A percentile compares a stretch with the other conserved stretches of the same genome.
These are phyloP conservation scores for Cucumis variabilis DNA, from an alignment of 331 rosid genomes.

Conservation along the genomic window DNA sequence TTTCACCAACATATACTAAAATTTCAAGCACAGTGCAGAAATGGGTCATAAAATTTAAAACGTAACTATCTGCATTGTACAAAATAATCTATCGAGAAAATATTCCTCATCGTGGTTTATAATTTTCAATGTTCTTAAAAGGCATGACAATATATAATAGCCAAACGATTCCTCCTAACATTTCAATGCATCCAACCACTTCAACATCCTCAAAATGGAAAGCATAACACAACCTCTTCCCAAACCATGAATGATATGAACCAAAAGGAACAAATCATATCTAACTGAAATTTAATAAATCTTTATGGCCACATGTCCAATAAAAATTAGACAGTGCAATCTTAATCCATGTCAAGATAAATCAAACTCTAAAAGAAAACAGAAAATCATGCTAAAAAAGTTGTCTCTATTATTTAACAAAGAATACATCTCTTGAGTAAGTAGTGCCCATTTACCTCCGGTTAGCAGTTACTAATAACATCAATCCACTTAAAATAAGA, in stretches of 20 bases:
- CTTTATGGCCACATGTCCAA: background rate
- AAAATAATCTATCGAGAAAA: background rate
- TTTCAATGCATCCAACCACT: background rate
- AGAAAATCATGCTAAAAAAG: background rate
- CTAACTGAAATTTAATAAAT: slow-evolving; percentile 12
- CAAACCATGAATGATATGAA: background rate
- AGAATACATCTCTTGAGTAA: no score
- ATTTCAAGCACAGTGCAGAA: slow-evolving; percentile 34
- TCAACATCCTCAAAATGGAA: slow-evolving; percentile 17
- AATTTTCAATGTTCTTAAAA: background rate
- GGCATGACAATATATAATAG: background rate
- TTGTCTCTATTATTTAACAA: background rate
- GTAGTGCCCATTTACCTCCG: no score
- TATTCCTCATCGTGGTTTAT: background rate
- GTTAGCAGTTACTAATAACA: no score
- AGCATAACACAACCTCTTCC: background rate
- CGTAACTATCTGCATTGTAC: background rate
- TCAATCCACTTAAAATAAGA: background rate
- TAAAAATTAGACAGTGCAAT: background rate
- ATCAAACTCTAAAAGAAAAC: background rate
- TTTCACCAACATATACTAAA: slow-evolving; percentile 27
- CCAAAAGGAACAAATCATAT: background rate
- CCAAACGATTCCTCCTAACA: background rate
- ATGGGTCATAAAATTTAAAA: background rate
- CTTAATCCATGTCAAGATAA: background rate